phyloP scores from a whole-genome alignment of 164 flowering plant species.

The Chimonanthus praecox region DNA sequence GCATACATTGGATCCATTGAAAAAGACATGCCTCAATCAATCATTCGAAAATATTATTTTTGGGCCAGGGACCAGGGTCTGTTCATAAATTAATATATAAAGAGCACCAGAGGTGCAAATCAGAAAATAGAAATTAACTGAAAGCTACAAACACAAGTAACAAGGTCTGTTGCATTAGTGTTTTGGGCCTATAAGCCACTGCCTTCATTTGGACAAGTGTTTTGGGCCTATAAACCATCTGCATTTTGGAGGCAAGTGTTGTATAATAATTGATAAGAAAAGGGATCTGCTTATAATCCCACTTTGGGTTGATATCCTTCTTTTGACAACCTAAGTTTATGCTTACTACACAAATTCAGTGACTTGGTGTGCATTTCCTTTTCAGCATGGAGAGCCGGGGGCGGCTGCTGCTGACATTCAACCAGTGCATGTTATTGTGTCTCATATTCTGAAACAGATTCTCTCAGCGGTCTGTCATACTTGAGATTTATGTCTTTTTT shows the following conservation, averaged over 20 bases:
- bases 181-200: background rate
- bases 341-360: background rate
- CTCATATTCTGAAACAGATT: constrained; percentile 82
- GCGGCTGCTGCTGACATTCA: constrained; percentile 81
- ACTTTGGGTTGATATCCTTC: background rate
- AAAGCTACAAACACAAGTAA: too few relatives aligned
- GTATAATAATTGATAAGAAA: background rate
- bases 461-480: constrained; percentile 47
- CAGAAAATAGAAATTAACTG: too few relatives aligned
- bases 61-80: too few relatives aligned
- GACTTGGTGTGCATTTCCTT: background rate
- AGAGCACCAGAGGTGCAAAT: too few relatives aligned
- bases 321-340: background rate
- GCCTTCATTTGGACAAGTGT: background rate
- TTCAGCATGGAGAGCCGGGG: constrained; percentile 99
- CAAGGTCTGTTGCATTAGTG: background rate
- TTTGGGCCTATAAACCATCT: background rate
- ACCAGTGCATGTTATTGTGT: constrained; percentile 75
- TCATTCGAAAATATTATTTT: too few relatives aligned
- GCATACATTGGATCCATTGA: too few relatives aligned
- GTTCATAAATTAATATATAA: too few relatives aligned
- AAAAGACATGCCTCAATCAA: too few relatives aligned
- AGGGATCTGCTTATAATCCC: background rate
- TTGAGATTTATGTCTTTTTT: background rate
- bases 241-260: background rate